Base-by-base conservation (phyloP, 2,329 filamentous ascomycete species). In the Gnomoniopsis smithogilvyi region DNA sequence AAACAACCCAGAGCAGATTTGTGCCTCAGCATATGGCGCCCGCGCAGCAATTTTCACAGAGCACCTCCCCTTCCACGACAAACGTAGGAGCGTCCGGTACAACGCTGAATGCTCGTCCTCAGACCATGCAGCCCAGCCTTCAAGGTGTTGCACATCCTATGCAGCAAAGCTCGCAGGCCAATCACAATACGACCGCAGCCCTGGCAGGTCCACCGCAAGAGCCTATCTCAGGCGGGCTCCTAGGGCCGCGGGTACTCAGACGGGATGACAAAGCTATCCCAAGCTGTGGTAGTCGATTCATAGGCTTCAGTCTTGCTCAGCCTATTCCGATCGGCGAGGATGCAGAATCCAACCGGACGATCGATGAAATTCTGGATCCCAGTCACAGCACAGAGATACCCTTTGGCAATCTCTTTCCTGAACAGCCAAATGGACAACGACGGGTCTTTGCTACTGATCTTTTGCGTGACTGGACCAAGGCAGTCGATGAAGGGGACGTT, bases 351-450 rank as follows among this genome's bases (percentile, higher is more conserved):
- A 51, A 43, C 17, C 36, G 38, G 14, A 58, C 60, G 21, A 46
- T 60, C 6, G 57, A 54, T 34, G 60, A 62, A 3, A 24, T 62
- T 19, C 45, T 45, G 6, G 60, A 62, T 21, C 60, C 60, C 14
- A 47, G 47, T 30, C 57, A 62, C 17, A 54, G 46, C 22, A 30
- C 51, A 10, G 50, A 49, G 14, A 17, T 17, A 10, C 51, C 50
- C 22, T 50, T 60, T 15, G 53, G 48, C 24, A 24, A 47, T 38
- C 41, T 43, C 34, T 60, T 54, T 21, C 53, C 54, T 30, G 38
- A 34, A 15, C 43, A 19, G 17, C 26, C 26, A 30, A 52, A 54
- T 45, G 33, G 43, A 14, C 41, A 47, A 17, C 3, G 22, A 10
- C 52, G 47, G 2, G 47, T 53, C 51, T 43, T 49, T 47, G 53